phyloP scores from a whole-genome alignment of 139 green algal genomes.

The Chlamydomonas incerta region DNA sequence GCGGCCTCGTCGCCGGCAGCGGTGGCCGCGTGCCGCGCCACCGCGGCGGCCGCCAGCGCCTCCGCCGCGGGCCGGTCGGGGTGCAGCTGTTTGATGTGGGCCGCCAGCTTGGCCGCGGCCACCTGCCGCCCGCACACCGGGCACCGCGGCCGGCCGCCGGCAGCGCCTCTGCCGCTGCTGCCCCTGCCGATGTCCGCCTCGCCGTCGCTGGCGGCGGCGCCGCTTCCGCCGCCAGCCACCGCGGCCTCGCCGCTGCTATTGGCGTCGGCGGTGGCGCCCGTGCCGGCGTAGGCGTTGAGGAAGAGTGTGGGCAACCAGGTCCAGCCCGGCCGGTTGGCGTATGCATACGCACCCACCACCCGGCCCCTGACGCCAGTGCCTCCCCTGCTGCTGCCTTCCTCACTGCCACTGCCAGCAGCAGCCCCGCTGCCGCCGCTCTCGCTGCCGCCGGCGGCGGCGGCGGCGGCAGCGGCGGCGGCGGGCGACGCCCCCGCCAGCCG shows the following conservation, averaged over 20 bases:
- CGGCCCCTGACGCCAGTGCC: background rate
- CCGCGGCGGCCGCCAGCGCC: background rate
- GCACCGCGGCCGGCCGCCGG: background rate
- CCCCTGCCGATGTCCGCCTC: no score
- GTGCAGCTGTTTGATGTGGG: background rate
- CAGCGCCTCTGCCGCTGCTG: background rate
- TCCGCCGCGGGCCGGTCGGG: background rate
- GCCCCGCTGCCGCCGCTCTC: no score
- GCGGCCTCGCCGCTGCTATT: background rate
- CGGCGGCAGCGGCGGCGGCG: no score
- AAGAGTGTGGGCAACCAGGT: conserved; percentile 21
- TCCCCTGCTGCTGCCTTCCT: no score
- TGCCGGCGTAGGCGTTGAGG: background rate
- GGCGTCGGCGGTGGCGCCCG: background rate
- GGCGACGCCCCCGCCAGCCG: background rate
- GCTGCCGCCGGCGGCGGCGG: no score
- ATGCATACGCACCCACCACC: conserved; percentile 13
- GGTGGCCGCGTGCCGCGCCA: background rate
- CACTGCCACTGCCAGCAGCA: no score
- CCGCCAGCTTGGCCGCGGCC: background rate
- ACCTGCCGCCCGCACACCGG: background rate
- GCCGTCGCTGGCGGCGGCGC: background rate
- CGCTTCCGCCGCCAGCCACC: background rate
- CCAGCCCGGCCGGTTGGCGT: conserved; percentile 15
- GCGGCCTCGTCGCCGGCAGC: background rate